Percentiles rank a stretch among this genome's conserved stretches.
Evolutionary conservation across 768 basidiomycete species (phyloP).

Genomic region (Trametes punicea): DNA sequence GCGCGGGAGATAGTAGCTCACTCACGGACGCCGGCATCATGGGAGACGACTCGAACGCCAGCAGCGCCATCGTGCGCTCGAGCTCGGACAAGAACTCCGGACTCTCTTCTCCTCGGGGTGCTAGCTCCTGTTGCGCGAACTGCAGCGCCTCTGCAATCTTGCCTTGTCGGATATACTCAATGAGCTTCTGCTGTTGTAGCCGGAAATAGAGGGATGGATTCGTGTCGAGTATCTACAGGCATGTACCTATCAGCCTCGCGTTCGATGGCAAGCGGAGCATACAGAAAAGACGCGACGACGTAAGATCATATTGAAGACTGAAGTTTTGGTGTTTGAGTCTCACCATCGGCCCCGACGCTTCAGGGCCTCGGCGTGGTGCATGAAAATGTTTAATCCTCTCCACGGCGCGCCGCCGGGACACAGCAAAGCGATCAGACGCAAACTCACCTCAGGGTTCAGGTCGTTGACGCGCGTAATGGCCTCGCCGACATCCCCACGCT

Average conservation of each 20-base stretch:
- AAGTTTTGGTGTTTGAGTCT: slow-evolving; percentile 79
- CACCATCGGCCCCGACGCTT: slow-evolving; percentile 84
- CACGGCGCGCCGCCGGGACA: slow-evolving; percentile 8
- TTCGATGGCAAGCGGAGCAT: background rate
- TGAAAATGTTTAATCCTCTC: slow-evolving; percentile 89
- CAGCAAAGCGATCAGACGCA: background rate
- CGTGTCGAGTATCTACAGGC: slow-evolving; percentile 85
- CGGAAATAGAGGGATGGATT: slow-evolving; percentile 94
- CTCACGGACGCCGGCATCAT: slow-evolving; percentile 63
- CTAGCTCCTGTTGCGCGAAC: slow-evolving; percentile 93
- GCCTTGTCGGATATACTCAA: slow-evolving; percentile 88
- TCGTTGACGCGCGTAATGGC: slow-evolving; percentile 96
- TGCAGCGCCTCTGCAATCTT: slow-evolving; percentile 74
- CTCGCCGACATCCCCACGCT: slow-evolving; percentile 91
- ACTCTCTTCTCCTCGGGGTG: slow-evolving; percentile 91
- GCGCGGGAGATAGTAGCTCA: slow-evolving; percentile 78
- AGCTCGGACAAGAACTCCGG: slow-evolving; percentile 90
- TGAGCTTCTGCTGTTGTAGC: slow-evolving; percentile 92
- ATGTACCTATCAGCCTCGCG: slow-evolving; percentile 16
- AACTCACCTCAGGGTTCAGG: slow-evolving; percentile 90
- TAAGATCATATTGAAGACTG: slow-evolving; percentile 92
- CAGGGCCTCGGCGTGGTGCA: slow-evolving; percentile 97
- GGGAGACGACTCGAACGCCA: slow-evolving; percentile 73
- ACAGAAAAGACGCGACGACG: slow-evolving; percentile 22
- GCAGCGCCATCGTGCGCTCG: slow-evolving; percentile 91